Conservation (phyloP, 2,329 filamentous ascomycete species). For the Trichoderma semiorbis region DNA sequence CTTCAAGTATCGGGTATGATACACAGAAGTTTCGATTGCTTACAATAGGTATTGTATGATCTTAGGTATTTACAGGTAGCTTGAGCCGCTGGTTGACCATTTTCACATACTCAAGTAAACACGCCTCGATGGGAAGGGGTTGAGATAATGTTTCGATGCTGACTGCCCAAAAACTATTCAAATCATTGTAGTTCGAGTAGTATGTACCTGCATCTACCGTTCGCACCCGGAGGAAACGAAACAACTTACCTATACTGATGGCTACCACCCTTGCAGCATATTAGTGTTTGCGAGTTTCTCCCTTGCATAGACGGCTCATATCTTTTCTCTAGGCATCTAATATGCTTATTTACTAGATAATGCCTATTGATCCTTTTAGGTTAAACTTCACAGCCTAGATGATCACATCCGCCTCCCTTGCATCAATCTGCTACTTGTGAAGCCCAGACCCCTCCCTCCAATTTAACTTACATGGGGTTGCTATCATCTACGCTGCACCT, state of each 20-base stretch:
- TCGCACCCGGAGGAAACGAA: background rate
- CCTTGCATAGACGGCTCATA: background rate
- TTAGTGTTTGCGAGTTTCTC: background rate
- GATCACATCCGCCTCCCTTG: too few relatives aligned
- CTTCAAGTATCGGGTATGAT: background rate
- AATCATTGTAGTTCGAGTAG: too few relatives aligned
- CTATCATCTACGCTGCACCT: background rate
- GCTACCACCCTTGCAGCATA: background rate
- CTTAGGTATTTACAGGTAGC: too few relatives aligned
- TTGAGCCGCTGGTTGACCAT: too few relatives aligned
- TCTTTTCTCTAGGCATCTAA: background rate
- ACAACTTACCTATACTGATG: background rate
- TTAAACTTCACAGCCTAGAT: too few relatives aligned
- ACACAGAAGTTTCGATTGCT: background rate
- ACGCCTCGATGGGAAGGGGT: too few relatives aligned
- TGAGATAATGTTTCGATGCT: too few relatives aligned
- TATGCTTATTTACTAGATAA: background rate
- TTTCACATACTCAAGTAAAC: too few relatives aligned
- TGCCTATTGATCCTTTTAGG: too few relatives aligned
- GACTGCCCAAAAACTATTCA: too few relatives aligned
- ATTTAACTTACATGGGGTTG: background rate
- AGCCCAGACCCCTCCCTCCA: background rate
- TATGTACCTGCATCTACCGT: background rate
- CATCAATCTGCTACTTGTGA: background rate
- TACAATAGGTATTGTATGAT: background rate